Evolutionary conservation across 1,139 yeast genomes (phyloP).

Genomic region (Zygosaccharomyces sapae): DNA sequence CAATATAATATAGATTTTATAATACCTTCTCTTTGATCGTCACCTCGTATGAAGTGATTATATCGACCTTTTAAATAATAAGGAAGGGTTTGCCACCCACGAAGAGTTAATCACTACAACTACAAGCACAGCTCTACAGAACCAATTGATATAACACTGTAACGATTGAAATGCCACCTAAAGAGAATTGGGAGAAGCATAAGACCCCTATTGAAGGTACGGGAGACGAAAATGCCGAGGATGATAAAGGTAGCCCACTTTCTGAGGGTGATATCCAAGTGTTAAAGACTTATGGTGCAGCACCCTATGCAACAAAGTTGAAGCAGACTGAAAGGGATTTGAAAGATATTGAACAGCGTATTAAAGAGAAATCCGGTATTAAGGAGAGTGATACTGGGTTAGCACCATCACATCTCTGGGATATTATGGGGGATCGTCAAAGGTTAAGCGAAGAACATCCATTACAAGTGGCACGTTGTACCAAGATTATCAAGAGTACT

Average conservation of each 20-base stretch:
- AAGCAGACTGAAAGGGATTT: conserved; percentile 82
- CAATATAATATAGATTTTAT: neutral
- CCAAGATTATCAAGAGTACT: conserved; percentile 76
- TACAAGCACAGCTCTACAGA: neutral
- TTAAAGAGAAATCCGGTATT: conserved; percentile 89
- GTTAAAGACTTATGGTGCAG: conserved; percentile 92
- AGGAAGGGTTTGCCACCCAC: conserved; percentile 2
- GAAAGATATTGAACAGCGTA: conserved; percentile 74
- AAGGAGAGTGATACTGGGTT: conserved; percentile 95
- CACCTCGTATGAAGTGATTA: neutral
- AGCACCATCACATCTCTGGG: conserved; percentile 96
- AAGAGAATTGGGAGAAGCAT: conserved; percentile 91
- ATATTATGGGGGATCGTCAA: conserved; percentile 92
- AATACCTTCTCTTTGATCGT: neutral
- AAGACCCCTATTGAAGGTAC: conserved; percentile 65
- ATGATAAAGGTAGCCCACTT: conserved; percentile 78
- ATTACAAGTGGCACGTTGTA: conserved; percentile 95
- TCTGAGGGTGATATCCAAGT: conserved; percentile 97
- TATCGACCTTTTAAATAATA: neutral
- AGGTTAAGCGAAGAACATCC: conserved; percentile 93
- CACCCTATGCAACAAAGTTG: conserved; percentile 82
- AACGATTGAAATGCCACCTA: conserved; percentile 40
- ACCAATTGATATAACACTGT: conserved; percentile 10
- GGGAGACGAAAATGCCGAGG: conserved; percentile 51
- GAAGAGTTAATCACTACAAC: neutral